These are phyloP conservation scores for Antrodiella citrinella DNA, from an alignment of 768 basidiomycete species.

Conservation along the genomic window DNA sequence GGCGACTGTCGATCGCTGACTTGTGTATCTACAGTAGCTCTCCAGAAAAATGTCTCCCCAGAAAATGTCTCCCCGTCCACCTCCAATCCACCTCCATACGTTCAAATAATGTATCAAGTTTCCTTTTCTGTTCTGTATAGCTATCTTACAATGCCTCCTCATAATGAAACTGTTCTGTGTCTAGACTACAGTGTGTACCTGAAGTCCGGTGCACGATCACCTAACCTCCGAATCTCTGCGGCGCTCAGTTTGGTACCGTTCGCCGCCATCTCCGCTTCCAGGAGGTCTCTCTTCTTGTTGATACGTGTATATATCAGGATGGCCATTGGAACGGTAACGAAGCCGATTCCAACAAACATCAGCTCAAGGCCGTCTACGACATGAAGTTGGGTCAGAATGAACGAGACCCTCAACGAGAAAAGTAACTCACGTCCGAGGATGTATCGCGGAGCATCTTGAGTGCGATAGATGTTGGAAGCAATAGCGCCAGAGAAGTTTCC, in stretches of 20 bases:
- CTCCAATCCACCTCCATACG: background rate
- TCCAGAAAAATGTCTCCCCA: background rate
- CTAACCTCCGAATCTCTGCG: constrained; percentile 31
- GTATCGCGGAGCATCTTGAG: constrained; percentile 52
- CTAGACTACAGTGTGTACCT: constrained; percentile 37
- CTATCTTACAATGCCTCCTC: background rate
- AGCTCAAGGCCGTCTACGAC: constrained; percentile 51
- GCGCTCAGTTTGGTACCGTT: constrained; percentile 17
- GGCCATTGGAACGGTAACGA: constrained; percentile 41
- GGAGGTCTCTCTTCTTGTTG: constrained; percentile 45
- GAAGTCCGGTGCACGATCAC: constrained; percentile 58
- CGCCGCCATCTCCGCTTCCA: constrained; percentile 27
- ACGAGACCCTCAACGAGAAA: background rate
- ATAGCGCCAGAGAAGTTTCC: constrained; percentile 62
- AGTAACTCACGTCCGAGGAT: constrained; percentile 51
- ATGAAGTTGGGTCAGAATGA: background rate
- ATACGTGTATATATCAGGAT: constrained; percentile 45
- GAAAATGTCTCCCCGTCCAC: background rate
- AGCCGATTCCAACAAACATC: constrained; percentile 62
- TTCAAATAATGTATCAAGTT: background rate
- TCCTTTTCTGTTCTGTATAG: background rate
- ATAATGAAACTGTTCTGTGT: background rate
- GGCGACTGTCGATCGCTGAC: background rate
- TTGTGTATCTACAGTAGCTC: background rate
- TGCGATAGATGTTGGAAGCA: constrained; percentile 53